phyloP scores from a whole-genome alignment of 495 filamentous ascomycete genomes.

The Cudoniella acicularis region DNA sequence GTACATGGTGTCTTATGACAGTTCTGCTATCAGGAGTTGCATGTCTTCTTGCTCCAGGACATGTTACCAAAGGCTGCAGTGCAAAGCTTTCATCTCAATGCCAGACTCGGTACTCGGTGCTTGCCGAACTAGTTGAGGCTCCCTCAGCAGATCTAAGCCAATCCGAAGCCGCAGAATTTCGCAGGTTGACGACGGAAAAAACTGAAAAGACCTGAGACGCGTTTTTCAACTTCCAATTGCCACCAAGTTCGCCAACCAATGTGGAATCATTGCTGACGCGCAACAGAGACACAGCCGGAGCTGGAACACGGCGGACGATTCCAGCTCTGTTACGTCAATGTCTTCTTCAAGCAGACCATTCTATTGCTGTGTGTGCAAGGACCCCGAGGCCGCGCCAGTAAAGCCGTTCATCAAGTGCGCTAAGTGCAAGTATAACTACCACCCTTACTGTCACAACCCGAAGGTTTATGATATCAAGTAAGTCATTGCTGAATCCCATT shows the following conservation, averaged over 20 bases:
- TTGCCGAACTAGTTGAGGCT: constrained; percentile 10
- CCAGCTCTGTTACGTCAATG: constrained; percentile 20
- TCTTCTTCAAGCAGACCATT: constrained; percentile 7
- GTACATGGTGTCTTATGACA: constrained; percentile 26
- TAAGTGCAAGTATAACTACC: constrained; percentile 6
- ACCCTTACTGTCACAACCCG: constrained; percentile 12
- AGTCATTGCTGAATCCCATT: background rate
- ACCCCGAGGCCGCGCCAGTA: background rate
- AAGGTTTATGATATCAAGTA: constrained; percentile 5
- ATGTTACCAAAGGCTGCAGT: constrained; percentile 45
- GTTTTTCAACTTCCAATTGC: background rate
- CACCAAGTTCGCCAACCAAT: background rate
- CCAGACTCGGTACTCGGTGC: background rate
- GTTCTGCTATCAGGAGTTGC: constrained; percentile 38
- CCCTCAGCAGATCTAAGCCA: background rate
- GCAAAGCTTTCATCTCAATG: constrained; percentile 24
- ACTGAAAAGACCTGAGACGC: constrained; percentile 58
- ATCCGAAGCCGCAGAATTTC: constrained; percentile 35
- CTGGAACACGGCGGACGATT: constrained; percentile 7
- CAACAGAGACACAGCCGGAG: background rate
- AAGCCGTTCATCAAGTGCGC: constrained; percentile 12
- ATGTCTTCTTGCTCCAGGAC: constrained; percentile 31
- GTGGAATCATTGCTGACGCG: background rate
- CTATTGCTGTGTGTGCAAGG: constrained; percentile 11
- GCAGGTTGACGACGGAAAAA: constrained; percentile 40